Evolutionary conservation across 208 protist species (phyloP), one percentile per base, ranked within the genome.

Genomic region (Dictyostelium gargantuum): DNA sequence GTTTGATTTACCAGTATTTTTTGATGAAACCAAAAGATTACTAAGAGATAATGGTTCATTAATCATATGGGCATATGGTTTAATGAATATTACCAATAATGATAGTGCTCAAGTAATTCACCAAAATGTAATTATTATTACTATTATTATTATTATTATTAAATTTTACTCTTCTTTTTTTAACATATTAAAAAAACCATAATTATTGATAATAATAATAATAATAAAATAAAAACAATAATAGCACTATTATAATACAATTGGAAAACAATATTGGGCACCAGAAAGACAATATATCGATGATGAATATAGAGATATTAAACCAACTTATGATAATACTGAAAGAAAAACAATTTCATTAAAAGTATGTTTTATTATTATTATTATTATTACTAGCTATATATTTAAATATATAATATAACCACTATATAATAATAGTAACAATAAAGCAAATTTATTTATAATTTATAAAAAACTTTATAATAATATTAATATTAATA

Each of bases 1-100:
- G 84, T 91, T 91, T 58, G 23, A 91, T 46, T 23, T 91, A 42
- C 73, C 70, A 6, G 42, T 38, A 8, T 91, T 91, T 29, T 91
- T 42, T 68, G 19, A 63, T 21, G 68, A 79, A 52, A 46, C 68
- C 46, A 79, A 77, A 32, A 73, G 32, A 61, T 52, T 79, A 79
- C 40, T 79, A 35, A 79, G n/a, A 79, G 23, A 54, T 19, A 26
- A 46, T 56, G 80, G 80, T 50, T 54, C 26, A 48, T 56, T 85
- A 56, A 46, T 54, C 15, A 17, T 85, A 74, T 85, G 80, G 80
- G 40, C 40, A n/a, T 85, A 85, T 74, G 29, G 61, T 46, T 38
- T 50, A 29, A 23, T 40, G 17, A 32, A n/a, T 13, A 58, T 72
- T 35, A 9, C 21, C 6, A 52, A 73, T 35, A 54, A 75, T 32